Evolutionary conservation across 768 basidiomycete species (phyloP).

Genomic region (Kwoniella mangroviensis): DNA sequence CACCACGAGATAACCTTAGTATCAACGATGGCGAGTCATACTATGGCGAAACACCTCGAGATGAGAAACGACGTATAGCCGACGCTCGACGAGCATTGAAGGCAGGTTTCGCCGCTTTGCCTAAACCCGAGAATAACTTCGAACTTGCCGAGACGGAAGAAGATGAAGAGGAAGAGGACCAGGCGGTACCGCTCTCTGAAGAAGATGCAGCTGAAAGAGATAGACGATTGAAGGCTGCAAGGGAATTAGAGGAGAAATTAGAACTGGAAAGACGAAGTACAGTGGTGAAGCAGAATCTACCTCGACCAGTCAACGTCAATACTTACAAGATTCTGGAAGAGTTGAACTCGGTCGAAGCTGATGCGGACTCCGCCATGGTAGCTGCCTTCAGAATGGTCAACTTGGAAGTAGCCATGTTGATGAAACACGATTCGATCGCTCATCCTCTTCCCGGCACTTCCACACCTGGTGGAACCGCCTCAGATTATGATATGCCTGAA

Average conservation of each 20-base stretch:
- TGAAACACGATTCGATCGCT: conserved; percentile 84
- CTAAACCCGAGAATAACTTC: conserved; percentile 95
- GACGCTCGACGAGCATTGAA: conserved; percentile 77
- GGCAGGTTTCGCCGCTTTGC: conserved; percentile 79
- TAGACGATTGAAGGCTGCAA: conserved; percentile 67
- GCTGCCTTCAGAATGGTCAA: conserved; percentile 72
- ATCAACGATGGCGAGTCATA: conserved; percentile 75
- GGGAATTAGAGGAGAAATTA: conserved; percentile 77
- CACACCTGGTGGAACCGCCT: conserved; percentile 69
- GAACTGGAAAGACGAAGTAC: conserved; percentile 81
- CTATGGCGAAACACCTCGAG: conserved; percentile 74
- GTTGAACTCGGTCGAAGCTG: conserved; percentile 61
- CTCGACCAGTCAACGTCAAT: conserved; percentile 84
- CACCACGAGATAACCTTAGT: conserved; percentile 89
- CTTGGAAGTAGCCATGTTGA: conserved; percentile 73
- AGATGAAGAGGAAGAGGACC: conserved; percentile 65
- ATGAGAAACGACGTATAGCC: conserved; percentile 67
- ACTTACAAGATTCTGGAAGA: conserved; percentile 67
- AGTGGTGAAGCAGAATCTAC: conserved; percentile 78
- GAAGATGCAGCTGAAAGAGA: conserved; percentile 96
- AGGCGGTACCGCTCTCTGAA: conserved; percentile 61
- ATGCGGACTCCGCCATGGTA: conserved; percentile 59
- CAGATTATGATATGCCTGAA: conserved; percentile 65
- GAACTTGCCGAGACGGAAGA: conserved; percentile 91
- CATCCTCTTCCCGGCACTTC: conserved; percentile 88